phyloP scores from a whole-genome alignment of 2,329 filamentous ascomycete species.

The Pestalotiopsis fici region DNA sequence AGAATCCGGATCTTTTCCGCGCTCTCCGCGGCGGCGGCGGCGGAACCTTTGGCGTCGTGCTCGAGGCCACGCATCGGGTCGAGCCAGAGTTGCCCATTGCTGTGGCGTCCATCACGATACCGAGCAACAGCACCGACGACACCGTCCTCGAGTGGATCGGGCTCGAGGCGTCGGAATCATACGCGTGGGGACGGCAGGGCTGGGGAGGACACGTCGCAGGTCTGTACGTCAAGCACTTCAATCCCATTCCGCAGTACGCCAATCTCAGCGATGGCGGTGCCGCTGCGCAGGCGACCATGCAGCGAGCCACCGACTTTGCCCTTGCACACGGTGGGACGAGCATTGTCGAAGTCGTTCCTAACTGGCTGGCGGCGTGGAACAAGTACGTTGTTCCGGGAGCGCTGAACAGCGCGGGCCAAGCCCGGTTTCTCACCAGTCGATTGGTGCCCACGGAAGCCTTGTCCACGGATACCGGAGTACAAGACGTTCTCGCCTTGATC shows the following conservation, averaged over 20 bases:
- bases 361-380: constrained; percentile 20
- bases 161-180: constrained; percentile 17
- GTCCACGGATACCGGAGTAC: constrained; percentile 16
- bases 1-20: constrained; percentile 48
- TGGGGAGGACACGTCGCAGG: constrained; percentile 23
- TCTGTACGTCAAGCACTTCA: constrained; percentile 22
- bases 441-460: constrained; percentile 18
- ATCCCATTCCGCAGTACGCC: constrained; percentile 16
- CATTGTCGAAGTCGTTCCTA: constrained; percentile 19
- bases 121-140: constrained; percentile 23
- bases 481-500: constrained; percentile 15
- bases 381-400: constrained; percentile 19
- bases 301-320: constrained; percentile 16
- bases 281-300: constrained; percentile 18
- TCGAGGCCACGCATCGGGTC: constrained; percentile 41
- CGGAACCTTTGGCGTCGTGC: constrained; percentile 44
- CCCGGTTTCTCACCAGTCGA: constrained; percentile 17
- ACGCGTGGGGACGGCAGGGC: constrained; percentile 21
- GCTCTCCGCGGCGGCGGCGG: constrained; percentile 50
- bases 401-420: constrained; percentile 13
- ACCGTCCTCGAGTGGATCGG: constrained; percentile 30
- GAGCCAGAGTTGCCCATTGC: constrained; percentile 36
- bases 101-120: constrained; percentile 23
- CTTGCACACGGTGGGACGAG: constrained; percentile 18
- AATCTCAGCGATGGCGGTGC: constrained; percentile 16